Percentiles rank a stretch among this genome's conserved stretches.
phyloP scores from a whole-genome alignment of 305 asterid genomes.

The Fraxinus xanthoxyloides region DNA sequence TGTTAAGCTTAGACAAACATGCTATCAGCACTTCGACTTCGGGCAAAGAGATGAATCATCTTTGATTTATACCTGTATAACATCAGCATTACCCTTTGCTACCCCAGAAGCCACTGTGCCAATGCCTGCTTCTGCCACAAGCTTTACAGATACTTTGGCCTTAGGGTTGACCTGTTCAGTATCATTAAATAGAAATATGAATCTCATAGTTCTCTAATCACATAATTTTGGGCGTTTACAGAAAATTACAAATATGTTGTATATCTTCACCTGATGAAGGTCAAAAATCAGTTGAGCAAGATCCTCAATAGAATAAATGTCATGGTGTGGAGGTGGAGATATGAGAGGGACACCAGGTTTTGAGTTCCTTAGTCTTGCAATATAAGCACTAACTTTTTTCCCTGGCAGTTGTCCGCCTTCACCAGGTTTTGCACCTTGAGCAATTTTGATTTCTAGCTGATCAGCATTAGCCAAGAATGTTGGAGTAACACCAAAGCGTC shows the following conservation, averaged over 20 bases:
- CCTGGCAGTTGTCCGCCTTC: constrained; percentile 99
- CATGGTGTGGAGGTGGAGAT: constrained; percentile 99
- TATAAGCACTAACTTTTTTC: constrained; percentile 97
- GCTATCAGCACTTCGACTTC: neutral
- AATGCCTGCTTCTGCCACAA: constrained; percentile 98
- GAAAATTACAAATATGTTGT: neutral
- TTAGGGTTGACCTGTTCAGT: constrained; percentile 81
- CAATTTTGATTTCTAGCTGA: constrained; percentile 94
- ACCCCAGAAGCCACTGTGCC: constrained; percentile 99
- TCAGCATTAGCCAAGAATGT: constrained; percentile 96
- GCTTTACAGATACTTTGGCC: constrained; percentile 98
- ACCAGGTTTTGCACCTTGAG: constrained; percentile 99
- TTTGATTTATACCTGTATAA: constrained; percentile 70
- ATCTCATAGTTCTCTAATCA: constrained; percentile 11
- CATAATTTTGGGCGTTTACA: constrained; percentile 5
- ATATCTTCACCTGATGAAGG: constrained; percentile 82
- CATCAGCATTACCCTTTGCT: constrained; percentile 99
- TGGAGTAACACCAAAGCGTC: constrained; percentile 99
- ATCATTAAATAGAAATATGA: constrained; percentile 17
- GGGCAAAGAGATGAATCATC: constrained; percentile 1
- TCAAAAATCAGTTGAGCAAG: constrained; percentile 98
- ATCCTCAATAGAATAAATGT: constrained; percentile 98
- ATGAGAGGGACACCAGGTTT: constrained; percentile 99
- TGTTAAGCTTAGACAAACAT: neutral
- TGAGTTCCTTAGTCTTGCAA: constrained; percentile 93